phyloP scores from a whole-genome alignment of 2,329 filamentous ascomycete species.

The Sporothrix curviconia region DNA sequence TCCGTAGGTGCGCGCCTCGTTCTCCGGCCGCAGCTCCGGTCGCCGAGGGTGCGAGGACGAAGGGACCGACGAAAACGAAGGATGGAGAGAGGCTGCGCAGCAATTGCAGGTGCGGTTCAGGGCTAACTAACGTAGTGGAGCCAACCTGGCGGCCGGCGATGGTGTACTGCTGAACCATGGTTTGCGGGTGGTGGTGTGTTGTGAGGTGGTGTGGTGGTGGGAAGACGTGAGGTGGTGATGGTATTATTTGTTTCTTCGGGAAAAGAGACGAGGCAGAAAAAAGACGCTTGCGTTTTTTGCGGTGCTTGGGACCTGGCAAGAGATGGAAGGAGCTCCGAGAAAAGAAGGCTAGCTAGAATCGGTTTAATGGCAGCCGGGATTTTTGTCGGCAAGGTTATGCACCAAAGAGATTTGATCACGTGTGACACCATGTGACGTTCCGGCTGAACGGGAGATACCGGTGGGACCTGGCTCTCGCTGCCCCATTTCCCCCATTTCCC shows the following conservation, averaged over 20 bases:
- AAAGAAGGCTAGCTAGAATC: neutral
- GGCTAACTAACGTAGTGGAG: conserved; percentile 51
- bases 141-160: conserved; percentile 54
- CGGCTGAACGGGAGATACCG: neutral
- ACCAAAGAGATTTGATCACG: conserved; percentile 1
- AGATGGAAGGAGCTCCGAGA: conserved; percentile 2
- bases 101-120: no score
- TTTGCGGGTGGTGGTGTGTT: conserved; percentile 19
- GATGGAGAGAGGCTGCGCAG: neutral
- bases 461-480: neutral
- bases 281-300: conserved; percentile 14
- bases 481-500: no score
- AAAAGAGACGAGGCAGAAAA: conserved; percentile 10
- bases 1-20: no score
- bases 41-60: no score
- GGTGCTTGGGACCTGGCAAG: neutral
- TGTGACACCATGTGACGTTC: neutral
- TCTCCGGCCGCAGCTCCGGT: no score
- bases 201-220: neutral
- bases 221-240: neutral
- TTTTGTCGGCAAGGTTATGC: neutral
- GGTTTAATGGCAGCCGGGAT: conserved; percentile 9
- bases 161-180: conserved; percentile 46
- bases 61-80: neutral
- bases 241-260: no score